Conservation (phyloP, 148 eudicot species). For the Rhododendron henanense region DNA sequence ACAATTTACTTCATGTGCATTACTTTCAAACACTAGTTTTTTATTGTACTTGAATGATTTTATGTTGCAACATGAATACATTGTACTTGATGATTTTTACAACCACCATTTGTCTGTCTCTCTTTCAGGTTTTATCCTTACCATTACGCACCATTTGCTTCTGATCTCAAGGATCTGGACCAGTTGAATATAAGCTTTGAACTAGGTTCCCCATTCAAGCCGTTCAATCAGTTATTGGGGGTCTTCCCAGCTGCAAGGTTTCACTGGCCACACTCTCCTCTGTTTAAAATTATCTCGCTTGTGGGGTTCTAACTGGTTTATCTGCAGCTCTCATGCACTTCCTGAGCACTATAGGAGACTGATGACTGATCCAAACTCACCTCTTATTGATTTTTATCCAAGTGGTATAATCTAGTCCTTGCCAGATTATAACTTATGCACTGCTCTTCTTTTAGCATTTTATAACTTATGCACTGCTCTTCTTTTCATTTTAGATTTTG, state of each 20-base stretch:
- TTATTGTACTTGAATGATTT: neutral
- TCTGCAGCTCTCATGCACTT: conserved; percentile 91
- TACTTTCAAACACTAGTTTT: neutral
- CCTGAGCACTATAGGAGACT: conserved; percentile 76
- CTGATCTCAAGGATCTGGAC: conserved; percentile 76
- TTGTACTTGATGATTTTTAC: neutral
- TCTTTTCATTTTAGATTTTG: conserved; percentile 58
- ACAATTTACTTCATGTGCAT: neutral
- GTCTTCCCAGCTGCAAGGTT: conserved; percentile 99
- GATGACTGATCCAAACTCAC: conserved; percentile 84
- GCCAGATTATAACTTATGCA: neutral
- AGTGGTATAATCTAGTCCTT: conserved; percentile 33
- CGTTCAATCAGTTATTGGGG: conserved; percentile 90
- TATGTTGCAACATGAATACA: neutral
- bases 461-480: neutral
- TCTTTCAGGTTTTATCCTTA: conserved; percentile 90
- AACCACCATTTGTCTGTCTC: neutral
- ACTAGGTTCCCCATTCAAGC: conserved; percentile 87
- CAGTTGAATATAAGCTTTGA: conserved; percentile 70
- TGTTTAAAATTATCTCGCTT: neutral
- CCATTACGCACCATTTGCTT: conserved; percentile 99
- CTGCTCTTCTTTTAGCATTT: neutral
- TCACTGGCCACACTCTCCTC: neutral
- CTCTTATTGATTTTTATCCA: conserved; percentile 92
- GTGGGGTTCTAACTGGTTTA: conserved; percentile 27